Percentiles rank a stretch among this genome's conserved stretches.
Conservation (phyloP, 345 rosid genomes). For the Rhizophora apiculata region DNA sequence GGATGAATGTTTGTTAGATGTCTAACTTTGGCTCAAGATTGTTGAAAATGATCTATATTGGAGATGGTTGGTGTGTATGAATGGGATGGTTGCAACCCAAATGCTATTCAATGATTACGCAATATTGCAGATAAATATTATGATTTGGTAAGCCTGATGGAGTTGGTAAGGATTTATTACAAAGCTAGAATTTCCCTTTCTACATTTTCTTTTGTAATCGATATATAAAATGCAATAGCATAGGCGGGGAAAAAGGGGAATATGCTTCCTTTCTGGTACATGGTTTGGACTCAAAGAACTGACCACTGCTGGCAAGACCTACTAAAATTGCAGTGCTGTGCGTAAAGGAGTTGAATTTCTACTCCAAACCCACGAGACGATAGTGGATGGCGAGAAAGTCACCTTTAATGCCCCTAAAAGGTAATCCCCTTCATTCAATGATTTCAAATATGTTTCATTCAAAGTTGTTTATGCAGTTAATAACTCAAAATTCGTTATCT, state of each 20-base stretch:
- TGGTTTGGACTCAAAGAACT: constrained; percentile 45
- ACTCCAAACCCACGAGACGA: constrained; percentile 25
- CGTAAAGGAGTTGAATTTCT: constrained; percentile 44
- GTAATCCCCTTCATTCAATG: constrained; percentile 16
- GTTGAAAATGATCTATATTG: too few species aligned
- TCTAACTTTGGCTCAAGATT: too few species aligned
- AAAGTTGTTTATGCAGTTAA: too few species aligned
- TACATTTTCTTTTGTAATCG: too few species aligned
- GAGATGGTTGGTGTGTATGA: too few species aligned
- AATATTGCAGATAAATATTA: too few species aligned
- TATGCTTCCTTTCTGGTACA: constrained; percentile 44
- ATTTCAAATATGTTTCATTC: not conserved
- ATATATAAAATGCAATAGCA: not conserved
- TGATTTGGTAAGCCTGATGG: constrained; percentile 10
- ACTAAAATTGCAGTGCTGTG: constrained; percentile 27
- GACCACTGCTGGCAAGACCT: constrained; percentile 40
- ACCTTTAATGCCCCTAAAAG: constrained; percentile 46
- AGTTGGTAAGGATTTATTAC: constrained; percentile 16
- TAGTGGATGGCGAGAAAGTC: constrained; percentile 63
- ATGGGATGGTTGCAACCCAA: too few species aligned
- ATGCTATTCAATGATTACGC: not conserved
- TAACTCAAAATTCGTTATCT: too few species aligned
- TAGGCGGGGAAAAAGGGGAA: constrained; percentile 56
- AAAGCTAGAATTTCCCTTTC: not conserved
- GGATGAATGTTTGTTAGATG: too few species aligned